Percentiles rank a stretch among this genome's conserved stretches.
These are phyloP conservation scores for Olyra latifolia DNA, from an alignment of 176 grass and related monocot species.

Conservation along the genomic window DNA sequence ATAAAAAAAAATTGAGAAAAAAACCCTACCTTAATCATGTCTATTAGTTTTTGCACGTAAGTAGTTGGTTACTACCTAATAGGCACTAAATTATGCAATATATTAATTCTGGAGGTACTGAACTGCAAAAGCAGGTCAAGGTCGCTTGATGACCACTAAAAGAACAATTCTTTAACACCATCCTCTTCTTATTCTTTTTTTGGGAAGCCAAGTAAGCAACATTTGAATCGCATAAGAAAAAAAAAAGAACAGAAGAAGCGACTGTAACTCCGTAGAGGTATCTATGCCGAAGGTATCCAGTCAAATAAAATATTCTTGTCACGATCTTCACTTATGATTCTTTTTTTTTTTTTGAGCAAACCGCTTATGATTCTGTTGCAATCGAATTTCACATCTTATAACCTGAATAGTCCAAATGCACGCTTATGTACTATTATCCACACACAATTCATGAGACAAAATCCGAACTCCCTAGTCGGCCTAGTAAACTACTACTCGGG, in stretches of 20 bases:
- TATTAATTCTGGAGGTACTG: background rate
- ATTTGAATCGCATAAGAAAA: too few species aligned
- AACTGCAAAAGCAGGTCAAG: background rate
- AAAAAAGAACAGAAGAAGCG: too few species aligned
- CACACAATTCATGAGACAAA: background rate
- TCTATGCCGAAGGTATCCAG: background rate
- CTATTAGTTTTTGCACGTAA: background rate
- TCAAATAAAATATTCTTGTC: background rate
- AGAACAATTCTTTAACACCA: background rate
- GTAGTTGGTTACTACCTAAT: background rate
- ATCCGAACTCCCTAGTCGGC: too few species aligned
- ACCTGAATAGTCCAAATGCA: slow-evolving; percentile 8
- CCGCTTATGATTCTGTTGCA: background rate
- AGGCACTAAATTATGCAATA: background rate
- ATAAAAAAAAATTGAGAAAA: background rate
- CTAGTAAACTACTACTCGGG: too few species aligned
- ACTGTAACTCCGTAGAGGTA: too few species aligned
- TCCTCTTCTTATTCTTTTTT: too few species aligned
- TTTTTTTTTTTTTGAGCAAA: too few species aligned
- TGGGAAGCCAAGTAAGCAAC: background rate
- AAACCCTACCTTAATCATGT: background rate
- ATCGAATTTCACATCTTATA: background rate
- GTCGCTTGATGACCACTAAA: background rate
- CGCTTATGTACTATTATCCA: background rate
- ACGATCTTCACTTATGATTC: background rate